phyloP scores from a whole-genome alignment of 768 basidiomycete species.

The Auriscalpium orientale region DNA sequence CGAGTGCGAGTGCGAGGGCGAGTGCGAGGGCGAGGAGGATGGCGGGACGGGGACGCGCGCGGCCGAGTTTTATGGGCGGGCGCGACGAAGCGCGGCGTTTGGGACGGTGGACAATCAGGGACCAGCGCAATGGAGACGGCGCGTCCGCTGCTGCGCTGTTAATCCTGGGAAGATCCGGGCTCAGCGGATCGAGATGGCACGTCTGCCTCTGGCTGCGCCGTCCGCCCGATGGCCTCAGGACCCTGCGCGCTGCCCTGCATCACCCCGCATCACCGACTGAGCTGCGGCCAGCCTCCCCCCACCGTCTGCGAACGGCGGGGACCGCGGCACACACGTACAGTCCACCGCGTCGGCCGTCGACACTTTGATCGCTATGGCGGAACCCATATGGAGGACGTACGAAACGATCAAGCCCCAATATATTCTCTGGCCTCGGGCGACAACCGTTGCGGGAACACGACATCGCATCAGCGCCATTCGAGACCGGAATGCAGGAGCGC shows the following conservation, averaged over 20 bases:
- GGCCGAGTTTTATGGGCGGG: too few relatives aligned
- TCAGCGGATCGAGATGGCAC: background rate
- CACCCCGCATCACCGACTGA: background rate
- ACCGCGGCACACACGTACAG: background rate
- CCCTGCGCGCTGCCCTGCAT: background rate
- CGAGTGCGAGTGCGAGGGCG: background rate
- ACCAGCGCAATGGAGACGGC: background rate
- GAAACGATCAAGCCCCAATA: too few relatives aligned
- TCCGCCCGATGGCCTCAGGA: background rate
- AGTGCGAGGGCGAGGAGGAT: background rate
- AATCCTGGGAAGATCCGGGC: background rate
- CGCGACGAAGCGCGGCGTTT: background rate
- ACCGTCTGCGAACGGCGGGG: background rate
- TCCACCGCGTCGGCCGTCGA: conserved; percentile 25
- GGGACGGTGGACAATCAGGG: background rate
- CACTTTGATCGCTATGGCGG: too few relatives aligned
- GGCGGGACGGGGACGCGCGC: too few relatives aligned
- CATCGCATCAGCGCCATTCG: too few relatives aligned
- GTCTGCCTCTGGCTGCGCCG: background rate
- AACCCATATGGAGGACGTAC: too few relatives aligned
- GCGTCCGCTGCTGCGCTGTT: background rate
- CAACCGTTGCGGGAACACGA: too few relatives aligned
- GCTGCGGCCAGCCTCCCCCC: background rate
- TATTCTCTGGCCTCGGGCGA: too few relatives aligned
- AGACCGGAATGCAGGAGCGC: too few relatives aligned